Base-by-base conservation (phyloP, 1,284 basidiomycete genomes). In the Cutaneotrichosporon spelunceum region DNA sequence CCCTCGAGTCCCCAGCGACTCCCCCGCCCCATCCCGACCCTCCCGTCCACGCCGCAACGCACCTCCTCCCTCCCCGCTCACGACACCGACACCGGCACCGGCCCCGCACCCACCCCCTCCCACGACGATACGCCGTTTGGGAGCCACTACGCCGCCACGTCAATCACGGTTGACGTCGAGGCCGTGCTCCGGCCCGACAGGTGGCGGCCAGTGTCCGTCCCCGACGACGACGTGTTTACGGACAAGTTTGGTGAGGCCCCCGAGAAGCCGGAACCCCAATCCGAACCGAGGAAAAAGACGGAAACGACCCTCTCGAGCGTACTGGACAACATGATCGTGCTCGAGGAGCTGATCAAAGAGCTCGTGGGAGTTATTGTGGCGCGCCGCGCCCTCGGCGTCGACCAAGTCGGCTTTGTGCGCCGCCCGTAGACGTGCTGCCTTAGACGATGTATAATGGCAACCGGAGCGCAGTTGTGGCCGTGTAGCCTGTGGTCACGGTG, bases 341-440 rank as follows among this genome's bases (percentile, higher is more conserved):
- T 99, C 64, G 94, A 99, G 78, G 95, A 99, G 79, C 88, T 89
- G 62, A 88, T 98, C 70, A 96, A 98, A 81, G 95, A 99, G 78
- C 80, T 96, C 54, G 86, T 88, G 30, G 91, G 91, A 23, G 88
- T 95, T 62, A 85, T 96, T 59, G 88, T 90, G 78, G 91, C 90
- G 24, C 82, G 94, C 65, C 82, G 91, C 69, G 88, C 87, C 74
- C 80, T 94, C 63, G 93, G 93, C 0, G 88, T 97, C 66, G 93
- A 97, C 80, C 84, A 72, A 60, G 72, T 74, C 19, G 71, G 66
- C 16, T 76, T 66, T 54, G 42, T 72, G 13, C 11, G 9, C 11
- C 21, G 45, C 10, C 4, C 4, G 13, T 33, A 33, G 30, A 33
- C n/a, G n/a, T n/a, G n/a, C n/a, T n/a, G n/a, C n/a, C n/a, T n/a